phyloP scores from a whole-genome alignment of 1,284 basidiomycete species.

The Ustilago curta region DNA sequence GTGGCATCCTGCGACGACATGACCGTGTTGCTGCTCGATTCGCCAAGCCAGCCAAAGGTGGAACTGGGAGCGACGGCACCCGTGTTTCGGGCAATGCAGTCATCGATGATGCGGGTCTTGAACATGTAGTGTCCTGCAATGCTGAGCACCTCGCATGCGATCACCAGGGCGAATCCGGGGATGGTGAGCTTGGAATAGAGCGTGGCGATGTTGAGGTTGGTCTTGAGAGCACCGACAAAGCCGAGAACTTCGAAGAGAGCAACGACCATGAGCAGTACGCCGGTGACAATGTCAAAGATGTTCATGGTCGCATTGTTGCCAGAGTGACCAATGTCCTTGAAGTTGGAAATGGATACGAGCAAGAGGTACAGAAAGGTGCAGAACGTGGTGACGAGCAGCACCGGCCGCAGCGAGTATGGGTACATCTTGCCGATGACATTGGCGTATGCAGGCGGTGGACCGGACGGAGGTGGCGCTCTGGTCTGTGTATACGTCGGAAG shows the following conservation, averaged over 20 bases:
- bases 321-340: slow-evolving; percentile 30
- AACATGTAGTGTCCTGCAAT: slow-evolving; percentile 51
- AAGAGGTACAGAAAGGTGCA: slow-evolving; percentile 57
- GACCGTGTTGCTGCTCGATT: slow-evolving; percentile 18
- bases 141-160: slow-evolving; percentile 53
- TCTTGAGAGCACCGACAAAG: slow-evolving; percentile 45
- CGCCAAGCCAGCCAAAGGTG: slow-evolving; percentile 30
- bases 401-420: slow-evolving; percentile 56
- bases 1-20: slow-evolving; percentile 41
- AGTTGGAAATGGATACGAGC: slow-evolving; percentile 45
- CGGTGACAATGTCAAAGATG: slow-evolving; percentile 47
- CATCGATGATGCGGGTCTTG: slow-evolving; percentile 52
- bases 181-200: slow-evolving; percentile 42
- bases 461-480: slow-evolving; percentile 45
- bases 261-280: slow-evolving; percentile 43
- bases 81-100: slow-evolving; percentile 52
- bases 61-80: slow-evolving; percentile 21
- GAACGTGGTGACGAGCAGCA: slow-evolving; percentile 58
- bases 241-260: slow-evolving; percentile 55
- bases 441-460: slow-evolving; percentile 53
- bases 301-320: slow-evolving; percentile 53
- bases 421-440: slow-evolving; percentile 53
- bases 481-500: slow-evolving; percentile 47
- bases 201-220: slow-evolving; percentile 38
- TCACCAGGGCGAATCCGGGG: slow-evolving; percentile 41